These are phyloP conservation scores for Chalaropsis ovoidea DNA, from an alignment of 2,329 filamentous ascomycete species.

Conservation along the genomic window DNA sequence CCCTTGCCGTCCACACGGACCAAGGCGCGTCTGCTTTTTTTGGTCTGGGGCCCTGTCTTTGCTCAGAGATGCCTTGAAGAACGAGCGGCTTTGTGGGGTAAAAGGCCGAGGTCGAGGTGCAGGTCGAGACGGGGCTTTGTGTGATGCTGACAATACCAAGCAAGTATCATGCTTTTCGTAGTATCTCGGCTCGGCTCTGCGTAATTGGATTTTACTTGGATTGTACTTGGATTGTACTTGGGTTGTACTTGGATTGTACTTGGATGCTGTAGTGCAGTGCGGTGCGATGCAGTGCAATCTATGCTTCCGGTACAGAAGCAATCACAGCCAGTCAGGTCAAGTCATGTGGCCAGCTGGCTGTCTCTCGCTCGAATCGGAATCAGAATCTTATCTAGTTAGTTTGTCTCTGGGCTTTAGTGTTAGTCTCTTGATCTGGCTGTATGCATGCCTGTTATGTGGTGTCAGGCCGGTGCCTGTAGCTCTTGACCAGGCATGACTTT, in stretches of 20 bases:
- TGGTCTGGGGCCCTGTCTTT: background rate
- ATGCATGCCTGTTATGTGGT: background rate
- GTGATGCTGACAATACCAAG: background rate
- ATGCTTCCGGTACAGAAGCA: background rate
- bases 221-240: too few relatives aligned
- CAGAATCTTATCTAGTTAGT: background rate
- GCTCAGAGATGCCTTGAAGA: background rate
- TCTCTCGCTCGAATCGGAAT: background rate
- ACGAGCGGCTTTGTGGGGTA: conserved; percentile 6
- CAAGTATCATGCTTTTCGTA: too few relatives aligned
- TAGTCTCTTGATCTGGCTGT: background rate
- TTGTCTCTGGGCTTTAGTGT: background rate
- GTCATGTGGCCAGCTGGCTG: background rate
- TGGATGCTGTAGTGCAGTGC: too few relatives aligned
- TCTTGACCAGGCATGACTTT: too few relatives aligned
- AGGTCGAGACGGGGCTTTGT: background rate
- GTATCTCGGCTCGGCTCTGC: too few relatives aligned
- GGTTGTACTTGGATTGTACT: too few relatives aligned
- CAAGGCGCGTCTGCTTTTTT: background rate
- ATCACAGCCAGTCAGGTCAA: background rate
- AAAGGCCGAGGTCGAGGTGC: background rate
- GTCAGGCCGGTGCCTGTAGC: background rate
- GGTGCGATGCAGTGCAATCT: too few relatives aligned
- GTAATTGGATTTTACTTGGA: too few relatives aligned
- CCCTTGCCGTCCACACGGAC: background rate